Percentiles rank a stretch among this genome's conserved stretches.
Conservation (phyloP, 768 basidiomycete genomes). For the Amyloporia xantha region DNA sequence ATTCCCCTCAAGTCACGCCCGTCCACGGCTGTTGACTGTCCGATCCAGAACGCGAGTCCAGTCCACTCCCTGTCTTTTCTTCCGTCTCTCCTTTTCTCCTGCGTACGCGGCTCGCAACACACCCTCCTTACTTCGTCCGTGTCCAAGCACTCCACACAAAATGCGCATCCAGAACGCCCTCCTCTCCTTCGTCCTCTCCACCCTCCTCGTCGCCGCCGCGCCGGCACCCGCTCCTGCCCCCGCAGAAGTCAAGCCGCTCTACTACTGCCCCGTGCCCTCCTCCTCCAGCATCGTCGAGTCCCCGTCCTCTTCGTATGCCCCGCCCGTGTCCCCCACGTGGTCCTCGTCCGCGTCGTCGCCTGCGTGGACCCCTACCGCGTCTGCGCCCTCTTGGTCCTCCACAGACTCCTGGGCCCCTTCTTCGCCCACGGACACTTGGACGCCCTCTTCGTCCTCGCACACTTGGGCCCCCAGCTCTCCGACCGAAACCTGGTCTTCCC, state of each 20-base stretch:
- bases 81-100: too few relatives aligned
- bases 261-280: neutral
- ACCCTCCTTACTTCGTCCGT: neutral
- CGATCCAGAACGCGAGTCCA: too few relatives aligned
- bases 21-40: too few relatives aligned
- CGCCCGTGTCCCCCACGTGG: neutral
- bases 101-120: too few relatives aligned
- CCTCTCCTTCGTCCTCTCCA: neutral
- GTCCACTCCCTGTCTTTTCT: too few relatives aligned
- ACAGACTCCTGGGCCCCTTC: too few relatives aligned
- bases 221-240: neutral
- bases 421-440: too few relatives aligned
- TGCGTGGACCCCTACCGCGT: neutral
- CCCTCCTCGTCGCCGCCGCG: neutral
- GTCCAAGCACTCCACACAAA: neutral
- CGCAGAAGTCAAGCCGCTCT: neutral
- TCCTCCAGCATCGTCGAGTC: neutral
- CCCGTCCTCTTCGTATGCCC: neutral
- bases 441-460: too few relatives aligned
- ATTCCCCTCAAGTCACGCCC: too few relatives aligned
- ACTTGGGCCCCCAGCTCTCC: too few relatives aligned
- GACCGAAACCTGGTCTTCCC: too few relatives aligned
- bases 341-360: neutral
- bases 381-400: neutral
- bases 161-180: neutral